Base-by-base conservation (phyloP, 495 filamentous ascomycete species). In the Stereocaulon alpinum region DNA sequence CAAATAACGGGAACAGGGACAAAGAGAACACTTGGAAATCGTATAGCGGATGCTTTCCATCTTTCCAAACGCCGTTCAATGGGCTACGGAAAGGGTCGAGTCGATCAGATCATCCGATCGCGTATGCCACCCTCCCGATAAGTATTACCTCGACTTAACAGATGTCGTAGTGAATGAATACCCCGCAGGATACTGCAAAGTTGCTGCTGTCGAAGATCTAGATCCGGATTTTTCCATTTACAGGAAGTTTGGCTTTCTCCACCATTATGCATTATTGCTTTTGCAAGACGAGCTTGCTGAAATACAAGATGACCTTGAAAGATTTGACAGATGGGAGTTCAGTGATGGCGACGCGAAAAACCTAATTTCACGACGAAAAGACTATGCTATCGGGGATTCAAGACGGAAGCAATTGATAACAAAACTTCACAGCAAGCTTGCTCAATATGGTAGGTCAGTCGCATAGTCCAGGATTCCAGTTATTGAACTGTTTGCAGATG, bases 361-460 rank as follows among this genome's bases (percentile, higher is more conserved):
- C 14, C 47, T 49, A 6, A 5, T 20, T 14, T 49, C 47, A 49
- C 47, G 47, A 4, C 47, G 47, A 24, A 14, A 10, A 20, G 47
- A 49, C 15, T 30, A 49, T 7, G 18, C 11, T 49, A n/a, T n/a
- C n/a, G n/a, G n/a, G n/a, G n/a, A n/a, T n/a, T 49, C 47, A n/a
- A 49, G 5, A 30, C 72, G 20, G 82, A 85, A 50, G 4, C 76
- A 84, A 40, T 67, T 85, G 5, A 67, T 88, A 20, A 79, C 78
- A 4, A 72, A 75, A 58, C 79, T 87, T 52, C 82, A 75, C 22
- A 74, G 76, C 56, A 88, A 87, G 64, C 63, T 86, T 9, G 75
- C 73, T 10, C 82, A 86, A 61, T 88, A 88, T 63, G 85, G 84
- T 87, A 70, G 64, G 82, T 62, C n/a, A 27, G 30, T 14, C 10